Base-by-base conservation (phyloP, 2,329 filamentous ascomycete species). In the Cladosporium sp. region DNA sequence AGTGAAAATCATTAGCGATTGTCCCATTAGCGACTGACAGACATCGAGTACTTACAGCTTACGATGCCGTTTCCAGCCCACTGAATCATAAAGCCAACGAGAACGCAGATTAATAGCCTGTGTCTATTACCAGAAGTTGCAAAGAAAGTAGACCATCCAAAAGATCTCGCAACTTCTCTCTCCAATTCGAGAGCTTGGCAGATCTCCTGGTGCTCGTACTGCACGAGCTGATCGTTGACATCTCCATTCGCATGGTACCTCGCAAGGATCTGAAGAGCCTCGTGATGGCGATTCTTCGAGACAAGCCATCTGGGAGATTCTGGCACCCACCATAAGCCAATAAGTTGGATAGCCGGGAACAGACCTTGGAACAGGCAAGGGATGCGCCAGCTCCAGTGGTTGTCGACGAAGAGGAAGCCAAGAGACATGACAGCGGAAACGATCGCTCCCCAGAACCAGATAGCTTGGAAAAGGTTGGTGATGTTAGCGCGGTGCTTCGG, bases 121-220 rank as follows among this genome's bases (percentile, higher is more conserved):
- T 73, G 69, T 28, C 71, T 49, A 56, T 76, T 75, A 20, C 64
- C 65, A 3, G 58, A 63, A 1, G 63, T 64, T n/a, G 44, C 49
- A 36, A 63, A 59, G 24, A 64, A 63, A 34, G 59, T 61, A 5
- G 56, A 55, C 59, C 60, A 62, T 6, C 60, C 61, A 5, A 58
- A 53, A 12, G 56, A 44, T 58, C 79, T 80, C 2, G 80, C 78
- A 17, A 45, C 57, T 60, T 85, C 80, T 55, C 80, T 71, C 65
- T 85, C 82, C 1, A 82, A 64, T 28, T 77, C 75, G 64, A 85
- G 80, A 0, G 83, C 82, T 3, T 78, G 76, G 50, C 79, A 74
- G 62, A 87, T 87, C 67, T 87, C 82, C 20, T 77, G 77, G 64
- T 85, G 80, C 65, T 87, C 84, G 8, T 81, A 82, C 52, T 78